Evolutionary conservation across 164 flowering plant genomes (phyloP), one percentile per base, ranked within the genome.

Genomic region (Akebia trifoliata): DNA sequence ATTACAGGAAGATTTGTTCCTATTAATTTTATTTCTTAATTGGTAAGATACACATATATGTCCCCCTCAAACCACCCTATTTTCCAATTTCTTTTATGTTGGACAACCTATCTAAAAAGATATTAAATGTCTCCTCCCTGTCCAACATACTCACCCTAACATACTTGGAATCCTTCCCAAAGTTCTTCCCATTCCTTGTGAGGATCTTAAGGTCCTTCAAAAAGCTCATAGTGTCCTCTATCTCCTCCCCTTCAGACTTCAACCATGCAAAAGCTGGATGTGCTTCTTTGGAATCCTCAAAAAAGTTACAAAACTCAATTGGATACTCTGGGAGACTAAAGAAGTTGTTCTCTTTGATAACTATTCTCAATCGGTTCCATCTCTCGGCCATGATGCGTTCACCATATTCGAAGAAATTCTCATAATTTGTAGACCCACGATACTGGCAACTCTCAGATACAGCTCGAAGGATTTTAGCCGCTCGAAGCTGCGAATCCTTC

Each of bases 231-330:
- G 91, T 86, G 51, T 91, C 92, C 0, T 76, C 77, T 1, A 71
- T 51, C 6, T 62, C 48, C 7, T 44, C 79, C 9, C 59, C 75
- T 45, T 78, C 81, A 34, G 94, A 86, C 57, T 82, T 85, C 45
- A 86, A 30, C 97, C 97, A 87, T 4, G 97, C 97, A 58, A 91
- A 91, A 31, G 94, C 84, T 64, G 89, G 89, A n/a, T 64, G 72
- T 17, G 81, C 56, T 40, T 63, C 64, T 1, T 55, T 63, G 9
- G 8, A 28, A 5, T 28, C 54, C 2, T 60, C 57, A 6, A 49
- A 36, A 40, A 69, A 80, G 14, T 50, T 54, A 81, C 87, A 81
- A 37, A 21, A 54, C 6, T 39, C 70, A 0, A 74, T 47, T 0
- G 70, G 43, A 36, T 73, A 81, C 1, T 73, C 72, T 0, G 92